Percentiles rank a stretch among this genome's conserved stretches.
Evolutionary conservation across 2,329 filamentous ascomycete genomes (phyloP).

Genomic region (Colletotrichum sp.): DNA sequence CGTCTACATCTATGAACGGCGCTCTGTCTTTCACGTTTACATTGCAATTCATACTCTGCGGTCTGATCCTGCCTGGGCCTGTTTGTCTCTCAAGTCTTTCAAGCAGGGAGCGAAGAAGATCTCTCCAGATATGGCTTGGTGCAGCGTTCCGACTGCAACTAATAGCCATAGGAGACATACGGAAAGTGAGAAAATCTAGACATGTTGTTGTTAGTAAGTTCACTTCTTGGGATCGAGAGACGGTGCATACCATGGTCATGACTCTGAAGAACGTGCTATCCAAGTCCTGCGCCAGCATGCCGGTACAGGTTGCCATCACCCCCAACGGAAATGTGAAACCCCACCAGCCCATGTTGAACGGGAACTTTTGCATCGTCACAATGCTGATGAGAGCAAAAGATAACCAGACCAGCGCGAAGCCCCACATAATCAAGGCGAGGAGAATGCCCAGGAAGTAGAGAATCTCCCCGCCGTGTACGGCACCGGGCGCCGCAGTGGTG

Average conservation of each 20-base stretch:
- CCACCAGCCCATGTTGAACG: slow-evolving; percentile 55
- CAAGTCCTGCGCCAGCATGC: slow-evolving; percentile 43
- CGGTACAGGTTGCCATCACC: slow-evolving; percentile 47
- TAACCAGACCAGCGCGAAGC: slow-evolving; percentile 49
- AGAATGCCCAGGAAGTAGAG: slow-evolving; percentile 64
- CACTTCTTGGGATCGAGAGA: no score
- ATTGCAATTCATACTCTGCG: slow-evolving; percentile 27
- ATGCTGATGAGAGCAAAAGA: slow-evolving; percentile 48
- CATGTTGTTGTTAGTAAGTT: neutral
- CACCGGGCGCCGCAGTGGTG: slow-evolving; percentile 42
- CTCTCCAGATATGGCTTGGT: slow-evolving; percentile 42
- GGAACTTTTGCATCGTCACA: slow-evolving; percentile 39
- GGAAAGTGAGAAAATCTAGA: slow-evolving; percentile 43
- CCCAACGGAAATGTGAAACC: slow-evolving; percentile 52
- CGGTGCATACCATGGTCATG: slow-evolving; percentile 35
- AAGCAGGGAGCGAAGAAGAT: slow-evolving; percentile 52
- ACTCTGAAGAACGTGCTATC: slow-evolving; percentile 49
- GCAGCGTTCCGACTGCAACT: slow-evolving; percentile 42
- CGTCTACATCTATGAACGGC: neutral
- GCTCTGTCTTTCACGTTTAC: neutral
- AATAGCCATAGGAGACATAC: slow-evolving; percentile 48
- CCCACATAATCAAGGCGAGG: slow-evolving; percentile 47
- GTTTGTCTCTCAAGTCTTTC: slow-evolving; percentile 39
- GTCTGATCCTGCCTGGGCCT: slow-evolving; percentile 28
- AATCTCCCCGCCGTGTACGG: slow-evolving; percentile 50